These are phyloP conservation scores for Cryptococcus sp. DNA, from an alignment of 1,284 basidiomycete genomes.

Conservation along the genomic window DNA sequence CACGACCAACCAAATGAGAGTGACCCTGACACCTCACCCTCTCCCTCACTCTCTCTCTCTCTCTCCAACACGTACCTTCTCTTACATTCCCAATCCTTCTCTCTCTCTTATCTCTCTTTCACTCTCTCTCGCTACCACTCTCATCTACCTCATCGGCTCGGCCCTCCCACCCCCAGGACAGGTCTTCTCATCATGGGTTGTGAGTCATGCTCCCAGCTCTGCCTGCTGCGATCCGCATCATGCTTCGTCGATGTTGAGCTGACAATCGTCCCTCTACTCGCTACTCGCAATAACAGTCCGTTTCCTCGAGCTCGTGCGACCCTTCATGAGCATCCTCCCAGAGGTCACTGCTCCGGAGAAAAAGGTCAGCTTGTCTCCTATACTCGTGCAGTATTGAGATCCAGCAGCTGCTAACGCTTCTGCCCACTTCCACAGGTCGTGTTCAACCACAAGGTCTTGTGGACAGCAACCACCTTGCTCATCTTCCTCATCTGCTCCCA, in stretches of 20 bases:
- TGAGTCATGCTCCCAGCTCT: conserved; percentile 5
- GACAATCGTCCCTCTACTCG: conserved; percentile 4
- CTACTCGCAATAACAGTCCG: conserved; percentile 64
- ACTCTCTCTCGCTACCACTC: conserved; percentile 5
- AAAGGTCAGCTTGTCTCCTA: conserved; percentile 62
- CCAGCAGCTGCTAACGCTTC: no score
- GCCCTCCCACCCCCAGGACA: conserved; percentile 12
- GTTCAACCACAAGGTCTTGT: conserved; percentile 94
- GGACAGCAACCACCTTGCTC: conserved; percentile 95
- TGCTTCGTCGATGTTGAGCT: conserved; percentile 4
- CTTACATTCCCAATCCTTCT: conserved; percentile 5
- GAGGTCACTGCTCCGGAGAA: conserved; percentile 95
- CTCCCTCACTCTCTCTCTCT: conserved; percentile 1
- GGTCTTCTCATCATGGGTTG: conserved; percentile 40
- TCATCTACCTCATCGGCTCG: conserved; percentile 7
- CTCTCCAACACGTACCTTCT: conserved; percentile 3
- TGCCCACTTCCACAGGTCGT: conserved; percentile 65
- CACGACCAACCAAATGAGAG: no score
- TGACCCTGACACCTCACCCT: no score
- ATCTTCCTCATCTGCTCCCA: conserved; percentile 98
- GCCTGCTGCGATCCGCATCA: background rate
- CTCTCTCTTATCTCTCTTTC: conserved; percentile 8
- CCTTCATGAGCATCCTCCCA: conserved; percentile 88
- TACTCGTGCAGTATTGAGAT: background rate
- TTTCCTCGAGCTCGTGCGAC: conserved; percentile 93